Percentiles rank a stretch among this genome's conserved stretches.
Conservation (phyloP, 2,329 filamentous ascomycete species). For the Coniosporium tulheliwenetii region DNA sequence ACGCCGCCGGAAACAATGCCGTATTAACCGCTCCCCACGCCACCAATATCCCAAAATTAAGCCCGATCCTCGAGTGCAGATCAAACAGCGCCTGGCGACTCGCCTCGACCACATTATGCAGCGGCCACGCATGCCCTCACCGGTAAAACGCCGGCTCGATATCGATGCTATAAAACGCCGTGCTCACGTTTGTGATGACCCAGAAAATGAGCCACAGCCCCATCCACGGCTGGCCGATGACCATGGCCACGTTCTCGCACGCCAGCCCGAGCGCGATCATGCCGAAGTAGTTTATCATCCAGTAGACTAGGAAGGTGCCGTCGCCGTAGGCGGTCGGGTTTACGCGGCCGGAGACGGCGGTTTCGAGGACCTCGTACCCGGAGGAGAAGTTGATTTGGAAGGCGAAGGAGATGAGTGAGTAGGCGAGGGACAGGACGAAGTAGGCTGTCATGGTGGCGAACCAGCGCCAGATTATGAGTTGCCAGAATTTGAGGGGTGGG, state of each 20-base stretch:
- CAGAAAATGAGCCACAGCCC: constrained; percentile 51
- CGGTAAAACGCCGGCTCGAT: constrained; percentile 42
- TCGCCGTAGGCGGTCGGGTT: constrained; percentile 40
- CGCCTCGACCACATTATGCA: constrained; percentile 46
- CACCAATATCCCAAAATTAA: constrained; percentile 46
- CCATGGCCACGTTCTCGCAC: constrained; percentile 49
- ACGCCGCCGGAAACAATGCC: constrained; percentile 35
- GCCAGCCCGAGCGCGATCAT: constrained; percentile 48
- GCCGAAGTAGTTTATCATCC: constrained; percentile 38
- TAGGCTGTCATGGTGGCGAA: constrained; percentile 40
- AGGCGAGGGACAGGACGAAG: constrained; percentile 45
- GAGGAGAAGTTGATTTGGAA: constrained; percentile 45
- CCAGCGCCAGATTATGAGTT: constrained; percentile 44
- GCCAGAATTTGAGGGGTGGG: constrained; percentile 40
- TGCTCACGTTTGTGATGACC: constrained; percentile 50
- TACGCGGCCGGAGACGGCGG: constrained; percentile 18
- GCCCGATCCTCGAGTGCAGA: constrained; percentile 38
- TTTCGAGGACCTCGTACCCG: constrained; percentile 24
- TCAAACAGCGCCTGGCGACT: constrained; percentile 46
- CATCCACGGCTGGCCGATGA: constrained; percentile 45
- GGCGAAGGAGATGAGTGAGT: constrained; percentile 46
- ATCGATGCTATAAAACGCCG: constrained; percentile 43
- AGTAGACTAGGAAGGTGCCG: constrained; percentile 43
- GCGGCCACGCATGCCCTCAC: constrained; percentile 49
- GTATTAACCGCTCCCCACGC: constrained; percentile 41